Evolutionary conservation across 1,139 yeast genomes (phyloP), one percentile per base, ranked within the genome.

Genomic region (Scheffersomyces quercinus): DNA sequence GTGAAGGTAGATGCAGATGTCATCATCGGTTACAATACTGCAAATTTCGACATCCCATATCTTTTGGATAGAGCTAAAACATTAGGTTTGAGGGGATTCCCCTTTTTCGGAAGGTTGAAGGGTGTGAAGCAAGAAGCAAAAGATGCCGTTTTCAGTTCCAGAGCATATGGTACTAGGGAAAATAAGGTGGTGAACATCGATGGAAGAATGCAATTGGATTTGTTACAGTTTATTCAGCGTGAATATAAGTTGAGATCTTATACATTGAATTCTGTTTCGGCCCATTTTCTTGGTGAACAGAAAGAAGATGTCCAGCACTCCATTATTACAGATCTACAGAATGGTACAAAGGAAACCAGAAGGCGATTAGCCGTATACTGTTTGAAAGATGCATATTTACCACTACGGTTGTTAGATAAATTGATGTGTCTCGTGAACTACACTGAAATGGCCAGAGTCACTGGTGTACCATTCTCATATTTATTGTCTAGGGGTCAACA

Each of bases 391-490:
- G 97, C 99, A 0, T 91, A 86, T 59, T 72, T 95, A 38, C 99
- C 99, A 0, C 62, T 93, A 58, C 71, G 99, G 51, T 73, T 95
- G 34, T 68, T 93, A 59, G 97, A 91, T 54, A 95, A 91, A 57
- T 75, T 95, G 41, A 95, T 95, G 99, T 91, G 97, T 57, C 73
- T 95, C 50, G 96, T 95, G 47, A 95, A 95, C 57, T 93, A 95
- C 65, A 91, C 98, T 0, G 99, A 95, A 68, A 95, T 95, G 99
- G 97, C 99, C 0, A 86, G 99, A 71, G 99, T 95, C 33, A 93
- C 99, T 0, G 99, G 99, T 50, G 98, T 95, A 4, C 99, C 99
- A 0, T 90, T 95, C 58, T 87, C 97, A 0, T 93, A 85, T 59
- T 75, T 95, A 43, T 68, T 95, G 39, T 66, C 95, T 11, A 79